These are phyloP conservation scores for Phytophthora nicotianae DNA, from an alignment of 352 stramenopile genomes.

Conservation along the genomic window DNA sequence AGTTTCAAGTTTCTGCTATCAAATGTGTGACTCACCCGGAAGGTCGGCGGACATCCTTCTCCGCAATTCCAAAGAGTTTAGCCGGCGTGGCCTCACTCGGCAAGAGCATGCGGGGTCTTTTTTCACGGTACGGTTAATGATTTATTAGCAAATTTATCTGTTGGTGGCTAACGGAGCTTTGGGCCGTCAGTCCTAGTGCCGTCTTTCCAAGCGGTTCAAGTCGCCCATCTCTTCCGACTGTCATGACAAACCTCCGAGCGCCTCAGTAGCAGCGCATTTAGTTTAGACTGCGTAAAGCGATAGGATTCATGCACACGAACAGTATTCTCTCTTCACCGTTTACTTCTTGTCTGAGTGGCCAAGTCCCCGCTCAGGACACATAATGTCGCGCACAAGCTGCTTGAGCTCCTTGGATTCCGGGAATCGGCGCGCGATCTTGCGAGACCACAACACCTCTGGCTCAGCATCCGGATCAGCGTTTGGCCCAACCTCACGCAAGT, in stretches of 20 bases:
- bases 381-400: conserved; percentile 89
- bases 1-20: conserved; percentile 73
- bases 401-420: conserved; percentile 94
- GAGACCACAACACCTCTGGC: conserved; percentile 85
- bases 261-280: conserved; percentile 16
- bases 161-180: conserved; percentile 10
- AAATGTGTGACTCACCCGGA: conserved; percentile 71
- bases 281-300: neutral
- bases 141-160: conserved; percentile 1
- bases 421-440: conserved; percentile 81
- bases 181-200: conserved; percentile 29
- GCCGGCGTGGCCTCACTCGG: conserved; percentile 55
- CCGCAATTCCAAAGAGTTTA: conserved; percentile 41
- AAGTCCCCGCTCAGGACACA: conserved; percentile 83
- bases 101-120: conserved; percentile 63
- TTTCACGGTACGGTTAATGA: conserved; percentile 41
- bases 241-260: conserved; percentile 28
- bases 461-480: conserved; percentile 41
- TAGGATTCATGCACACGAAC: neutral
- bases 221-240: conserved; percentile 26
- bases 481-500: conserved; percentile 44
- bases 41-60: conserved; percentile 44
- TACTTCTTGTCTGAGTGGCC: conserved; percentile 87
- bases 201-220: conserved; percentile 35
- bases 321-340: neutral